These are phyloP conservation scores for Russula lepida DNA, from an alignment of 768 basidiomycete species.

Conservation along the genomic window DNA sequence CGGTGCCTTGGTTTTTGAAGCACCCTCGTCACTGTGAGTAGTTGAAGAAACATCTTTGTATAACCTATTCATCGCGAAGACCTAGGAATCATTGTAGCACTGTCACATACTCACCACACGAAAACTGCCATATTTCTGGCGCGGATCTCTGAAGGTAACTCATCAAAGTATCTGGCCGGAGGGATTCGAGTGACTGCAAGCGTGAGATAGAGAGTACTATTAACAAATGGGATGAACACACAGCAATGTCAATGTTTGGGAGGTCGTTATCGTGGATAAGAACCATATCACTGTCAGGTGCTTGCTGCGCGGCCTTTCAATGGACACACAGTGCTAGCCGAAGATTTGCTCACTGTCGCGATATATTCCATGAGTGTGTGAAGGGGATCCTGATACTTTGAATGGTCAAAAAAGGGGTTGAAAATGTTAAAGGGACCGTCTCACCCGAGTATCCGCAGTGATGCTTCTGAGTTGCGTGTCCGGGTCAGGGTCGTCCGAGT, in stretches of 20 bases:
- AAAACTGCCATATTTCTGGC: neutral
- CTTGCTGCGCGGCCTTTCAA: neutral
- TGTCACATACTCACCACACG: neutral
- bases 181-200: neutral
- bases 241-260: neutral
- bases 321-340: neutral
- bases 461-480: neutral
- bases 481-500: neutral
- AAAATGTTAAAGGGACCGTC: too few relatives aligned
- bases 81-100: neutral
- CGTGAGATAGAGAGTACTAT: neutral
- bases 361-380: neutral
- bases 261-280: neutral
- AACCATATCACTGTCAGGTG: neutral
- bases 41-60: neutral
- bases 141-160: neutral
- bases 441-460: neutral
- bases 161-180: neutral
- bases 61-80: neutral
- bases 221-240: neutral
- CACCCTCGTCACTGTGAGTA: neutral
- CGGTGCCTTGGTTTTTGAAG: neutral
- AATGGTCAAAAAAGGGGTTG: neutral
- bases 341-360: neutral
- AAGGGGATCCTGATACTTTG: neutral